A percentile compares a stretch with the other conserved stretches of the same genome.
Evolutionary conservation across 495 filamentous ascomycete genomes (phyloP).

Genomic region (Sordaria brevicollis): DNA sequence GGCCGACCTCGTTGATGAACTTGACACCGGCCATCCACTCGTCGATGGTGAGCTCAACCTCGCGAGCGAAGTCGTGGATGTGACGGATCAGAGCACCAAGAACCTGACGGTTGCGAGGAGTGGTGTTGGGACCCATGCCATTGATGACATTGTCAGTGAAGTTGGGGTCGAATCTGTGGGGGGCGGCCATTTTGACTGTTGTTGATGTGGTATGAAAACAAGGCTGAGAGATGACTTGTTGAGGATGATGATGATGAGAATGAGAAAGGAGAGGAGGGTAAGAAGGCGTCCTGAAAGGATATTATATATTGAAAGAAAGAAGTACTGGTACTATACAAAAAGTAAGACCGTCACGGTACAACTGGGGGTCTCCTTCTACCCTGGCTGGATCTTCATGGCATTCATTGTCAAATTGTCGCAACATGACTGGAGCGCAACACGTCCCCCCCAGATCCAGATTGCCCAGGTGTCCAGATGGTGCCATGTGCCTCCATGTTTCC

Average conservation of each 20-base stretch:
- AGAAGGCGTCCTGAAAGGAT: background rate
- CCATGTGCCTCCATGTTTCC: conserved; percentile 15
- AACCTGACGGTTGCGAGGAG: conserved; percentile 55
- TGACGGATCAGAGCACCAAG: conserved; percentile 58
- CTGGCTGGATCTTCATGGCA: background rate
- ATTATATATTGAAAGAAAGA: background rate
- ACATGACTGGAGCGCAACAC: conserved; percentile 15
- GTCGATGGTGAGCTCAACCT: conserved; percentile 67
- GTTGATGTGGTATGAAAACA: conserved; percentile 4
- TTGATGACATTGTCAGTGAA: conserved; percentile 69
- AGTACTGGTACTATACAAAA: background rate
- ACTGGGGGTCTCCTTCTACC: background rate
- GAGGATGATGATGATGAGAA: background rate
- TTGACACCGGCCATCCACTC: conserved; percentile 74
- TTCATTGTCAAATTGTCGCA: conserved; percentile 3
- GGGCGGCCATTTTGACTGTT: conserved; percentile 10
- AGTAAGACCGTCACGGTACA: background rate
- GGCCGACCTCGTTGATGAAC: conserved; percentile 43
- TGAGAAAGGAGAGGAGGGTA: background rate
- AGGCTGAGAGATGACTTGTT: background rate
- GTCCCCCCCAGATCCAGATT: too few species aligned
- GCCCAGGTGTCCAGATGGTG: conserved; percentile 6
- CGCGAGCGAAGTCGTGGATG: conserved; percentile 75
- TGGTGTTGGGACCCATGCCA: conserved; percentile 64
- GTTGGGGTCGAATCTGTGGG: conserved; percentile 55